phyloP scores from a whole-genome alignment of 129 eudicot genomes.

The Escallonia herrerae region DNA sequence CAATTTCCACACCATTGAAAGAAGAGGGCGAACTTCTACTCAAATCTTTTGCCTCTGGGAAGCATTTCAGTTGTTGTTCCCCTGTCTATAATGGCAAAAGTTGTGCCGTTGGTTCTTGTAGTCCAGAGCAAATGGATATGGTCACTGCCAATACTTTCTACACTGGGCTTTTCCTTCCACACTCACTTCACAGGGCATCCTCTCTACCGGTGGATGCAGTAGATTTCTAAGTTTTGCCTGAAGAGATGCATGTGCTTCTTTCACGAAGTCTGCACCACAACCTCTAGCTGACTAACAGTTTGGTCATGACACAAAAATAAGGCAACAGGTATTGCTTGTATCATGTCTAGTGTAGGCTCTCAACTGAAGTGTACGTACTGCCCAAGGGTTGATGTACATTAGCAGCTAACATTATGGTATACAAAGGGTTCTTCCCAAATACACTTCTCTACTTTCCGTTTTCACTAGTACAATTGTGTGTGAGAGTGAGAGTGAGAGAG shows the following conservation, averaged over 20 bases:
- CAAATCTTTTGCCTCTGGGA: conserved; percentile 17
- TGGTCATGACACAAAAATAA: not conserved
- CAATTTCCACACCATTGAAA: not conserved
- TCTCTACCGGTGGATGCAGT: conserved; percentile 75
- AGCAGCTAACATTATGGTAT: not conserved
- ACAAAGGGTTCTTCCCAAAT: not conserved
- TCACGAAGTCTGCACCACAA: not conserved
- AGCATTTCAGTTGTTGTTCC: conserved; percentile 7
- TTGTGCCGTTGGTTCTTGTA: conserved; percentile 21
- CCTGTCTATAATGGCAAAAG: conserved; percentile 2
- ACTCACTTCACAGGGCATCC: conserved; percentile 67
- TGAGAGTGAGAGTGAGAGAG: too few species aligned
- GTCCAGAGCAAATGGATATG: conserved; percentile 28
- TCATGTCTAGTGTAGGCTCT: not conserved
- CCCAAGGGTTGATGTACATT: conserved; percentile 2
- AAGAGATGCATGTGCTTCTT: not conserved
- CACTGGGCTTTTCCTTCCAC: conserved; percentile 42
- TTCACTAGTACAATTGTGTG: not conserved
- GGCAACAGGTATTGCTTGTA: not conserved
- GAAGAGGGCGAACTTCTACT: conserved; percentile 11
- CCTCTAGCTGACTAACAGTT: not conserved
- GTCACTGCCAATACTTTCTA: conserved; percentile 35
- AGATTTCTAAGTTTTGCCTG: conserved; percentile 30
- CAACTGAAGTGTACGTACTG: not conserved
- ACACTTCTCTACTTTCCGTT: not conserved